Conservation (phyloP, 345 rosid genomes). For the Citrus mangshanensis region DNA sequence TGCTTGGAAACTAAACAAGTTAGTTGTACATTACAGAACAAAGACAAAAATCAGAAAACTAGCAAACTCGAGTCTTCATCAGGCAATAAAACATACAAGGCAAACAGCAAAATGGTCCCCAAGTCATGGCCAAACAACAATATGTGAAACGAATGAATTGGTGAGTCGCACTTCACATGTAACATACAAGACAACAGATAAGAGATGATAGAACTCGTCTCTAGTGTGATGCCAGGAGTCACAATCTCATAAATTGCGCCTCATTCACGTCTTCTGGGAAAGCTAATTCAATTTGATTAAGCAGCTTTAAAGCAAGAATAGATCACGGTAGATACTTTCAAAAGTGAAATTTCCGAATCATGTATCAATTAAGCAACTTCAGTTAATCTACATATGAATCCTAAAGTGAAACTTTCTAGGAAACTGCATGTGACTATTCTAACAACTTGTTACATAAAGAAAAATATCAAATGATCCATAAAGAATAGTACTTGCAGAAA, state of each 20-base stretch:
- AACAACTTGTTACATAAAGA: neutral
- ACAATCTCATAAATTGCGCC: neutral
- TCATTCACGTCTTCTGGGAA: neutral
- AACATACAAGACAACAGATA: neutral
- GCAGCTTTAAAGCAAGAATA: neutral
- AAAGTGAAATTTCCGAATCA: neutral
- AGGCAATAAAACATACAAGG: neutral
- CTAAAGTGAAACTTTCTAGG: neutral
- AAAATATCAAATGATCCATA: neutral
- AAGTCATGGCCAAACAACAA: neutral
- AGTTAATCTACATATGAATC: neutral
- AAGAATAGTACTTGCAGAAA: neutral
- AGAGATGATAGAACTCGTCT: neutral
- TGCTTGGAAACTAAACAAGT: neutral
- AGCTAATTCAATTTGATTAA: conserved; percentile 3
- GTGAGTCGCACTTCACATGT: neutral
- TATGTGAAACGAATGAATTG: neutral
- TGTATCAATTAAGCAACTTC: neutral
- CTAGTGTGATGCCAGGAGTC: neutral
- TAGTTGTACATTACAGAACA: neutral
- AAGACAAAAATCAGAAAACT: neutral
- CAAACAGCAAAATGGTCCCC: neutral
- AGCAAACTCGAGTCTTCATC: neutral
- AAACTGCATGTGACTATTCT: neutral
- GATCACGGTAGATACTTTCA: neutral